phyloP scores from a whole-genome alignment of 2,329 filamentous ascomycete species.

The Falciphora oryzae region DNA sequence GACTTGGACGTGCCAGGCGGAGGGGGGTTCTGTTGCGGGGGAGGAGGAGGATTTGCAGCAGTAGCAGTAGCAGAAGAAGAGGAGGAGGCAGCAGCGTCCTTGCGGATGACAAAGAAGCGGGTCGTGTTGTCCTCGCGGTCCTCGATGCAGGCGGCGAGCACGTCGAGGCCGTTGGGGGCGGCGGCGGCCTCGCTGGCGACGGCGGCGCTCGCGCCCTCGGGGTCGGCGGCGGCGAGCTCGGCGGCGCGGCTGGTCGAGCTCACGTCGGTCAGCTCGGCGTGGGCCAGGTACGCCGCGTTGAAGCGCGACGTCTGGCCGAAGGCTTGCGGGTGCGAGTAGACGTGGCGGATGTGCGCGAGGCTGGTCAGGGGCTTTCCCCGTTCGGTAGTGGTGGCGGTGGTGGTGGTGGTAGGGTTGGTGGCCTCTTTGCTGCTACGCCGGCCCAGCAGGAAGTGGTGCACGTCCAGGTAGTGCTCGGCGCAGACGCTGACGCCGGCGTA shows the following conservation, averaged over 20 bases:
- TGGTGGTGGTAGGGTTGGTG: not conserved
- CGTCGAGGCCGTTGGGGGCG: conserved; percentile 57
- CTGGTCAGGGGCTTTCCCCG: conserved; percentile 41
- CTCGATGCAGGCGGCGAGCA: conserved; percentile 66
- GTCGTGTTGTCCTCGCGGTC: conserved; percentile 73
- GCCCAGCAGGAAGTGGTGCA: conserved; percentile 83
- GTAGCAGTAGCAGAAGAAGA: not conserved
- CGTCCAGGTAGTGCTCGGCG: conserved; percentile 78
- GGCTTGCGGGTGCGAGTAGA: conserved; percentile 93
- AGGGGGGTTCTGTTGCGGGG: not conserved
- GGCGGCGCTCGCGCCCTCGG: conserved; percentile 60
- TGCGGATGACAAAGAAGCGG: conserved; percentile 64
- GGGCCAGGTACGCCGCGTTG: conserved; percentile 53
- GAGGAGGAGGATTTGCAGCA: not conserved
- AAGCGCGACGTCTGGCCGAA: conserved; percentile 85
- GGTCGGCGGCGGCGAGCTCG: conserved; percentile 61
- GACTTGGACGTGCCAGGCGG: conserved; percentile 52
- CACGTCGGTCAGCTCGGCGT: conserved; percentile 74
- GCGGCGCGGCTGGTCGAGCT: conserved; percentile 82
- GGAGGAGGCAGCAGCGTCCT: conserved; percentile 9
- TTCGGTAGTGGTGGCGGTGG: conserved; percentile 18
- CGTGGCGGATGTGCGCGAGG: conserved; percentile 59
- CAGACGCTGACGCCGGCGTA: conserved; percentile 70
- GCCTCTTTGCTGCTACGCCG: conserved; percentile 17
- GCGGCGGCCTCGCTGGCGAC: conserved; percentile 74